phyloP scores from a whole-genome alignment of 306 rosid species.

The Arachis stenosperma region DNA sequence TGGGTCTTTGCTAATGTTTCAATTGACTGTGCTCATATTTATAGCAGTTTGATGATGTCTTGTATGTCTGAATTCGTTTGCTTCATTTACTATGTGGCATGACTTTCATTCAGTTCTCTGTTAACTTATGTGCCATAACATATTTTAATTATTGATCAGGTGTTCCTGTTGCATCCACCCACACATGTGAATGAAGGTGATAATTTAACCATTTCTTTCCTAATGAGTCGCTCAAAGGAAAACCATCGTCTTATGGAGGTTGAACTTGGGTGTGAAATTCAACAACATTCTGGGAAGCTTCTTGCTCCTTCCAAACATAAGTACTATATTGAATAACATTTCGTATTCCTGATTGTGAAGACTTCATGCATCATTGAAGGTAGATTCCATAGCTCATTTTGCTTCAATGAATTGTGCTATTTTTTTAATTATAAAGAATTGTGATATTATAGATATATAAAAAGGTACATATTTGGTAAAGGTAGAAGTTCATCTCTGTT shows the following conservation, averaged over 20 bases:
- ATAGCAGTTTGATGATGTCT: constrained; percentile 1
- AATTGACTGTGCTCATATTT: constrained; percentile 12
- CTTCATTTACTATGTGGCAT: not conserved
- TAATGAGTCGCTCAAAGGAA: constrained; percentile 84
- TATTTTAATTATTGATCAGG: constrained; percentile 52
- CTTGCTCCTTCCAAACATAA: constrained; percentile 62
- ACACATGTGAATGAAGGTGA: constrained; percentile 66
- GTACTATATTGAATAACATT: constrained; percentile 80
- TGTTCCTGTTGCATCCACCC: constrained; percentile 79
- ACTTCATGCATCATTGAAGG: constrained; percentile 41
- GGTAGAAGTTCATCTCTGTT: not conserved
- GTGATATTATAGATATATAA: not conserved
- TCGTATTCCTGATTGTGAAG: constrained; percentile 35
- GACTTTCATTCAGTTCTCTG: constrained; percentile 25
- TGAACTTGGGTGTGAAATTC: constrained; percentile 78
- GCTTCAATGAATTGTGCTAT: not conserved
- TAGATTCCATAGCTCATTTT: constrained; percentile 29
- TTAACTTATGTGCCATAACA: constrained; percentile 14
- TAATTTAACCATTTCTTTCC: constrained; percentile 64
- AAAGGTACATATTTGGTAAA: not conserved
- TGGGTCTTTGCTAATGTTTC: not conserved
- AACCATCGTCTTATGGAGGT: constrained; percentile 96
- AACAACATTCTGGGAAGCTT: constrained; percentile 58
- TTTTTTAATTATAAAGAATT: not conserved
- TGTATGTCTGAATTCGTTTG: not conserved